A percentile compares a stretch with the other conserved stretches of the same genome.
Evolutionary conservation across 352 stramenopile species (phyloP).

Genomic region (Globisporangium parvum): DNA sequence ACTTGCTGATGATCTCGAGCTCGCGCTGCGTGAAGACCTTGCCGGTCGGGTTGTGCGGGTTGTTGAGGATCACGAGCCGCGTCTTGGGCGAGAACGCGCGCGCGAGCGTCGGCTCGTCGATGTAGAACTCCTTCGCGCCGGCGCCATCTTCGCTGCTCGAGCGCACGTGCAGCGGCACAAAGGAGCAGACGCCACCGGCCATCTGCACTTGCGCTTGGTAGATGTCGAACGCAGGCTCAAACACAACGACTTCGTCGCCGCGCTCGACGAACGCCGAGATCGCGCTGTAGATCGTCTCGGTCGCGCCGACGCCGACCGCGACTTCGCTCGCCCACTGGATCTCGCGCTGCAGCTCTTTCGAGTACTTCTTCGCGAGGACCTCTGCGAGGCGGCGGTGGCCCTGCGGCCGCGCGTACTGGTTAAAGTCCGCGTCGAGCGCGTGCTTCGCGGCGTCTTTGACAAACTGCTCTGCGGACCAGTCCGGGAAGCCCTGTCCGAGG

Average conservation of each 20-base stretch:
- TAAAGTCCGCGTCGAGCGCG: slow-evolving; percentile 89
- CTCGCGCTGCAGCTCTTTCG: slow-evolving; percentile 67
- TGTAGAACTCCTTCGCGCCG: slow-evolving; percentile 47
- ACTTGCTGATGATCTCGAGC: slow-evolving; percentile 90
- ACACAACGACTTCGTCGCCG: slow-evolving; percentile 94
- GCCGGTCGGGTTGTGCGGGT: slow-evolving; percentile 97
- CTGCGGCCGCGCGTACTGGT: slow-evolving; percentile 92
- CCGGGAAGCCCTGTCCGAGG: slow-evolving; percentile 91
- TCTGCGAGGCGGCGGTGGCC: slow-evolving; percentile 79
- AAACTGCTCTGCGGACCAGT: slow-evolving; percentile 93
- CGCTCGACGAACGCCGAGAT: slow-evolving; percentile 90
- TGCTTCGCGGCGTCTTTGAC: slow-evolving; percentile 91
- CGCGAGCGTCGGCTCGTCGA: slow-evolving; percentile 86
- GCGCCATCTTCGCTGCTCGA: slow-evolving; percentile 18
- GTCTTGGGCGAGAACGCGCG: slow-evolving; percentile 89
- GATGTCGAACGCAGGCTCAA: slow-evolving; percentile 97
- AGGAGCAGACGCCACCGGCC: slow-evolving; percentile 71
- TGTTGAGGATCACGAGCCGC: slow-evolving; percentile 96
- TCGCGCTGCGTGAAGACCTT: slow-evolving; percentile 95
- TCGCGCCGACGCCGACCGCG: slow-evolving; percentile 91
- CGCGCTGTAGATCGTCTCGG: slow-evolving; percentile 93
- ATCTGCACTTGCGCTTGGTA: slow-evolving; percentile 90
- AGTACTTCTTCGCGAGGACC: slow-evolving; percentile 90
- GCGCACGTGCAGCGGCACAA: slow-evolving; percentile 75
- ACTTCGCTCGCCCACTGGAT: slow-evolving; percentile 92